Conservation (phyloP, 257 asterid genomes). For the Nicotiana attenuata region DNA sequence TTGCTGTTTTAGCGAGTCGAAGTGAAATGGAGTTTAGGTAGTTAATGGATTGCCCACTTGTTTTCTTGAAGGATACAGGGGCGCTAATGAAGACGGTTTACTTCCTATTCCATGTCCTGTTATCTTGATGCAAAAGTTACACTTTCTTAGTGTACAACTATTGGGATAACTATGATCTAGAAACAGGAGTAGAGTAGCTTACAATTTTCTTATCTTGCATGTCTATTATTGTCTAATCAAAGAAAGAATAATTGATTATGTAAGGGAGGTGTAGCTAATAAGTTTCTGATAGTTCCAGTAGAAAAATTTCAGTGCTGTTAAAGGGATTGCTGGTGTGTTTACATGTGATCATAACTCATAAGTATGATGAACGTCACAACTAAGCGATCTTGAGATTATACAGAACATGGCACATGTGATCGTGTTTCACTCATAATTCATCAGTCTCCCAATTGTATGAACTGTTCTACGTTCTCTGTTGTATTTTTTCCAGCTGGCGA, state of each 20-base stretch:
- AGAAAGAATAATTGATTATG: background rate
- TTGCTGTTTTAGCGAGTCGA: background rate
- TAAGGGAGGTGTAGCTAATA: background rate
- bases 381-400: background rate
- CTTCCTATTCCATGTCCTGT: background rate
- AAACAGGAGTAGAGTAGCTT: background rate
- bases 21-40: background rate
- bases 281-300: background rate
- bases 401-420: background rate
- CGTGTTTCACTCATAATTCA: background rate
- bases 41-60: background rate
- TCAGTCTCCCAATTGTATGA: background rate
- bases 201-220: background rate
- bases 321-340: background rate
- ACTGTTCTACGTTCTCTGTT: background rate
- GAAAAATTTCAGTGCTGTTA: background rate
- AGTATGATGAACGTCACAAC: background rate
- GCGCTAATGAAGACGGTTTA: background rate
- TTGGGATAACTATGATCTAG: background rate
- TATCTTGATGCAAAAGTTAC: background rate
- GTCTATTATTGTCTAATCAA: too few relatives aligned
- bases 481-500: background rate
- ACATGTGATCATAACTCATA: background rate
- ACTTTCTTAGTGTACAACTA: background rate
- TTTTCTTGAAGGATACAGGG: background rate